Conservation (phyloP, 1,284 basidiomycete genomes). For the Cutaneotrichosporon mucoides region DNA sequence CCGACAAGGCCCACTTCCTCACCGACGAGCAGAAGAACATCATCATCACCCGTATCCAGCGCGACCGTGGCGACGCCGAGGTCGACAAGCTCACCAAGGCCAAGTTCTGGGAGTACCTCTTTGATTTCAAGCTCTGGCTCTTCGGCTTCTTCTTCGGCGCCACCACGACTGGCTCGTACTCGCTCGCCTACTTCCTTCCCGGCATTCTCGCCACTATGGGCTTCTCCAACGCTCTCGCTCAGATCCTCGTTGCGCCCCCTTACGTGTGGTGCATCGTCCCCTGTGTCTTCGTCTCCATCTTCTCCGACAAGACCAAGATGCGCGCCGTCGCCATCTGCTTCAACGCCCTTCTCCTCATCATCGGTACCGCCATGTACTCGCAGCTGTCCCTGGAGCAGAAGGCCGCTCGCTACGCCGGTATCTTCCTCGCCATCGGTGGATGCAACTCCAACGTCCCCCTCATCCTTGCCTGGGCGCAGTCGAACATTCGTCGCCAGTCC, state of each 20-base stretch:
- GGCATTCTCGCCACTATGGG: conserved; percentile 49
- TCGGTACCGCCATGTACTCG: conserved; percentile 20
- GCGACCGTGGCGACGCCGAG: conserved; percentile 40
- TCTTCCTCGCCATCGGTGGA: conserved; percentile 49
- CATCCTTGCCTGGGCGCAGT: conserved; percentile 42
- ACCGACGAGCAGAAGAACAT: conserved; percentile 11
- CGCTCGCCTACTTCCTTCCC: conserved; percentile 47
- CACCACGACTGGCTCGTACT: conserved; percentile 22
- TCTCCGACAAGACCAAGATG: conserved; percentile 40
- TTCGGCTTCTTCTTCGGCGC: conserved; percentile 49
- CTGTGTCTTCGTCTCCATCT: conserved; percentile 36
- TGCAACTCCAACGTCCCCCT: conserved; percentile 35
- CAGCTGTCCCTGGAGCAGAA: conserved; percentile 6
- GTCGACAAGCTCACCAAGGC: conserved; percentile 44
- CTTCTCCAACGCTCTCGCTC: conserved; percentile 37
- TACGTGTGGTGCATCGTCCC: conserved; percentile 45
- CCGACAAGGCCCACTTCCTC: conserved; percentile 19
- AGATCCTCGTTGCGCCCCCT: conserved; percentile 48
- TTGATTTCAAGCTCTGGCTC: conserved; percentile 49
- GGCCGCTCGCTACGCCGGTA: conserved; percentile 27
- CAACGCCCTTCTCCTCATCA: conserved; percentile 12
- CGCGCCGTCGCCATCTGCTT: conserved; percentile 12
- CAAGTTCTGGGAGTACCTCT: conserved; percentile 32
- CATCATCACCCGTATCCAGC: conserved; percentile 13
- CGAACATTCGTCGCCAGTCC: conserved; percentile 50